Base-by-base conservation (phyloP, 1,284 basidiomycete species). In the Psilocybe mexicana region DNA sequence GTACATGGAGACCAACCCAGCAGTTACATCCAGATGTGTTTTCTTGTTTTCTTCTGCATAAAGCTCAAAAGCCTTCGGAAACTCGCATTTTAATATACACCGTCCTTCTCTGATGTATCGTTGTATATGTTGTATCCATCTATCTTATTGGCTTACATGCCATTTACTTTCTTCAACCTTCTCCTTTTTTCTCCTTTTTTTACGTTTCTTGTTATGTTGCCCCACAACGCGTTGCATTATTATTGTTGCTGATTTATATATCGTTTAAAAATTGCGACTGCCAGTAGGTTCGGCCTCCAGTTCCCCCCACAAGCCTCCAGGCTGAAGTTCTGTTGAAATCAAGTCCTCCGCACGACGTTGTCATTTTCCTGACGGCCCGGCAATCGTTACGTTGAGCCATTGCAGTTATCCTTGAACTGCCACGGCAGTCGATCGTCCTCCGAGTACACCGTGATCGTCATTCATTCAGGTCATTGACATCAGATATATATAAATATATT, bases 101-200 rank as follows among this genome's bases (percentile, higher is more conserved):
- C 25, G 38, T 44, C 53, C 36, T 35, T 59, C 54, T 7, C 44
- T 51, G 59, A 59, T 62, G 51, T 59, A 58, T 64, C 57, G 59
- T 59, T 61, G 54, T 61, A 60, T 60, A 59, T 61, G 61, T 64
- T 66, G 65, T 66, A 64, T 61, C 63, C 61, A 61, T 64, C 51
- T 64, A 63, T 60, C 43, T 64, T 61, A 63, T 61, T 55, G 46
- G 49, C 48, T 51, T 45, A 30, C 51, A 56, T 44, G 42, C 42
- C 42, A 23, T 44, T 18, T 43, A 56, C 26, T 56, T 38, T 44
- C 48, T 51, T 55, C 14, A 33, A 33, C 4, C 4, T 33, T 8
- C 8, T 33, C 5, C 30, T 33, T 33, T 33, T 8, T 48, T 50
- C 44, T 50, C 23, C 23, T 23, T 40, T 33, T 8, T 35, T 24